phyloP scores from a whole-genome alignment of 257 asterid genomes.

The Ehretia macrophylla region DNA sequence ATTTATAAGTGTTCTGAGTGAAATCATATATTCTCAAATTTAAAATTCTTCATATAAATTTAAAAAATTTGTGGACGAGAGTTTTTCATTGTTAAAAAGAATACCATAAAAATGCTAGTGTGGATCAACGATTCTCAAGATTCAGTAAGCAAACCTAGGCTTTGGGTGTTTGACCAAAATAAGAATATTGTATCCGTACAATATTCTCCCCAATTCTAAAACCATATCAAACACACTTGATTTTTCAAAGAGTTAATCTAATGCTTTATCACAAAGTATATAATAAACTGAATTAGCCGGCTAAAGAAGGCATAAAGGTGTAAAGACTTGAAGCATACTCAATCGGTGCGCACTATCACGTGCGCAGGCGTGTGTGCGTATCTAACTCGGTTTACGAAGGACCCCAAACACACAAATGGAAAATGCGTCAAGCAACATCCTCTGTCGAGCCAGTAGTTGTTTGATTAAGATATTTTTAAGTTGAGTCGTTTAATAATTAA shows the following conservation, averaged over 20 bases:
- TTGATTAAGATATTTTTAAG: background rate
- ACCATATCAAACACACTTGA: no score
- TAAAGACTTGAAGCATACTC: constrained; percentile 29
- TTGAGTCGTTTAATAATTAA: no score
- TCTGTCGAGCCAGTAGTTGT: constrained; percentile 25
- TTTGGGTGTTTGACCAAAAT: constrained; percentile 15
- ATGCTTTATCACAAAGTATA: no score
- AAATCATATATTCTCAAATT: no score
- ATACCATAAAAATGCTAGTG: no score
- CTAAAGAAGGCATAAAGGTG: background rate
- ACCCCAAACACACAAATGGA: constrained; percentile 27
- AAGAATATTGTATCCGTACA: constrained; percentile 2
- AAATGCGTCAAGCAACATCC: constrained; percentile 92
- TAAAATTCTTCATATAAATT: no score
- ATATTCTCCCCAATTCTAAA: background rate
- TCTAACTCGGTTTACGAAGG: constrained; percentile 46
- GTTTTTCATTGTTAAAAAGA: no score
- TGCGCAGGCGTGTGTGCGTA: constrained; percentile 40
- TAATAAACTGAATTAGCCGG: background rate
- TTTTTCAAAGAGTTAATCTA: no score
- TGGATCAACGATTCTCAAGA: no score
- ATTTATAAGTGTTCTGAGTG: no score
- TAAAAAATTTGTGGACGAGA: no score
- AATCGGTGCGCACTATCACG: constrained; percentile 36
- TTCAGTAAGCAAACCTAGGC: no score